Evolutionary conservation across 805 yeast species (phyloP).

Genomic region (Lachancea thermotolerans): DNA sequence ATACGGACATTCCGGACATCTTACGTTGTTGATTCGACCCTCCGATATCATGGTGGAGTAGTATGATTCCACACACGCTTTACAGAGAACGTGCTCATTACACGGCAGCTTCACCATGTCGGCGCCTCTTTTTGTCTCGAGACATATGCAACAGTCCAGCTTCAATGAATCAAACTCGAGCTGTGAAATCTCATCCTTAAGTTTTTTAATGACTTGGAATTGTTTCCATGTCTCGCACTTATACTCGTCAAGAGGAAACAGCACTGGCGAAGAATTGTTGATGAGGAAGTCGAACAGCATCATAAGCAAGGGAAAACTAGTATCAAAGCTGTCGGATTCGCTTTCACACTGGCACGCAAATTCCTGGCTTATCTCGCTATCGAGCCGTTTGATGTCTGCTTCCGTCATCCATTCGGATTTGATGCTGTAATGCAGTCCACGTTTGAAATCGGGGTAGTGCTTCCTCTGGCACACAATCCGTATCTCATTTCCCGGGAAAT

Average conservation of each 20-base stretch:
- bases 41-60: constrained; percentile 36
- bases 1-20: constrained; percentile 49
- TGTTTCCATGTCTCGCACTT: constrained; percentile 3
- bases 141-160: constrained; percentile 52
- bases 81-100: constrained; percentile 42
- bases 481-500: not conserved
- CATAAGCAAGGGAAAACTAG: constrained; percentile 37
- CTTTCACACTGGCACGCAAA: constrained; percentile 24
- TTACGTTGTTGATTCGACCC: constrained; percentile 46
- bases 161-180: constrained; percentile 33
- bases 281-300: constrained; percentile 38
- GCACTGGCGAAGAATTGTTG: not conserved
- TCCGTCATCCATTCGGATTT: constrained; percentile 29
- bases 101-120: constrained; percentile 37
- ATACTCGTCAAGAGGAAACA: not conserved
- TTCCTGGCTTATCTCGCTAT: constrained; percentile 19
- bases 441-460: constrained; percentile 18
- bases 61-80: constrained; percentile 38
- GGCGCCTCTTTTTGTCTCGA: constrained; percentile 41
- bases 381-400: constrained; percentile 13
- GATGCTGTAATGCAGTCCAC: constrained; percentile 19
- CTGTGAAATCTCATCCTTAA: constrained; percentile 20
- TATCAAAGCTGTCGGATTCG: constrained; percentile 4
- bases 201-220: constrained; percentile 14
- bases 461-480: not conserved